Conservation (phyloP, 2,329 filamentous ascomycete species). For the Penicillium sp. region DNA sequence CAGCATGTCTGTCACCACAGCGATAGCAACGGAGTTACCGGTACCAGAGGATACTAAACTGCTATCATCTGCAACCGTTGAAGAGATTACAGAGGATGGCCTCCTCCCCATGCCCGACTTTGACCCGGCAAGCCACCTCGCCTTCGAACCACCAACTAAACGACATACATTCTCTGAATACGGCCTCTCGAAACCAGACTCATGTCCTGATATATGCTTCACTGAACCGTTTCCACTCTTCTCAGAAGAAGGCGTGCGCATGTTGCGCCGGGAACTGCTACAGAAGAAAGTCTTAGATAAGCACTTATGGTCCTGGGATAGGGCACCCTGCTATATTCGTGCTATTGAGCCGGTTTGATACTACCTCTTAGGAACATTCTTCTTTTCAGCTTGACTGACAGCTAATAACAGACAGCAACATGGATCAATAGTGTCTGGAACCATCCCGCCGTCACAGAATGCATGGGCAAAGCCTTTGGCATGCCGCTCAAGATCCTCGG, state of each 20-base stretch:
- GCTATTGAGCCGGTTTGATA: not conserved
- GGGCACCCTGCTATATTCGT: conserved; percentile 5
- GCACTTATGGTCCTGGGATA: conserved; percentile 3
- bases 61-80: too few species aligned
- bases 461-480: not conserved
- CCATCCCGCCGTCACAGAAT: conserved; percentile 2
- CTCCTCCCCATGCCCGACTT: conserved; percentile 1
- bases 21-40: not conserved
- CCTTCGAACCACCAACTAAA: not conserved
- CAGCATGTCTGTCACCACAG: too few species aligned
- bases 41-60: not conserved
- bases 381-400: not conserved
- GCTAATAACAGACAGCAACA: not conserved
- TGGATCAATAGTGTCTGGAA: conserved; percentile 1
- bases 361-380: too few species aligned
- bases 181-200: not conserved
- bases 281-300: conserved; percentile 1
- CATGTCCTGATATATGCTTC: not conserved
- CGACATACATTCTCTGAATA: not conserved
- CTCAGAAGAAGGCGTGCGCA: not conserved
- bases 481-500: not conserved
- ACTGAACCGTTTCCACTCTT: conserved; percentile 1
- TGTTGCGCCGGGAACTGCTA: not conserved
- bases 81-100: not conserved
- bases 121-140: not conserved